Evolutionary conservation across 306 rosid genomes (phyloP).

Genomic region (Medicago ruthenica): DNA sequence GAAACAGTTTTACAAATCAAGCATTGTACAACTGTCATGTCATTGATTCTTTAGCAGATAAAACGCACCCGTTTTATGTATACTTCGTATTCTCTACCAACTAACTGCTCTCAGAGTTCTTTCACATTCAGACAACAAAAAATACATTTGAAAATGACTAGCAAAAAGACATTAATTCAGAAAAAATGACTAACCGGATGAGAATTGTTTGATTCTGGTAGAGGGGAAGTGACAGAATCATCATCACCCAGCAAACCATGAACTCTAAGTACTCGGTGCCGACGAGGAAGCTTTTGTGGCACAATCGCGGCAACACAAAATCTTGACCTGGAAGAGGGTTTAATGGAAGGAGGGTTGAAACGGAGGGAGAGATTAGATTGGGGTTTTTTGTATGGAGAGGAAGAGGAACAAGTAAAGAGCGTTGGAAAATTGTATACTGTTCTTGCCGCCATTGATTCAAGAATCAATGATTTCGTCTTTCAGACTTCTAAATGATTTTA

Average conservation of each 20-base stretch:
- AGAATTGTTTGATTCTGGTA: slow-evolving; percentile 47
- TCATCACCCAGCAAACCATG: slow-evolving; percentile 47
- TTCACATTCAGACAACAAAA: not conserved
- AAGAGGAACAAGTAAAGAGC: slow-evolving; percentile 16
- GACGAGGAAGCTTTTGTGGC: slow-evolving; percentile 27
- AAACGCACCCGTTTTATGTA: not conserved
- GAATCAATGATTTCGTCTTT: too few relatives aligned
- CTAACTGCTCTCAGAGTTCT: not conserved
- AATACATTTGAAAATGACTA: too few relatives aligned
- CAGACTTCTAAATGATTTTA: too few relatives aligned
- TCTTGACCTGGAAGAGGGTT: slow-evolving; percentile 49
- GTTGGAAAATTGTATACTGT: slow-evolving; percentile 29
- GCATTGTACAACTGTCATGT: too few relatives aligned
- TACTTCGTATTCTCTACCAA: not conserved
- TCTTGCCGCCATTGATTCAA: not conserved
- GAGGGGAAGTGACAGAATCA: slow-evolving; percentile 47
- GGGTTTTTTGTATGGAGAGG: slow-evolving; percentile 20
- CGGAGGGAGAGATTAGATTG: slow-evolving; percentile 15
- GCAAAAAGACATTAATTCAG: too few relatives aligned
- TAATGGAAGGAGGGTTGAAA: slow-evolving; percentile 33
- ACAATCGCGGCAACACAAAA: slow-evolving; percentile 34
- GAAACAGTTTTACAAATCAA: too few relatives aligned
- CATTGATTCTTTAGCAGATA: too few relatives aligned
- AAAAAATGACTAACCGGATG: slow-evolving; percentile 50
- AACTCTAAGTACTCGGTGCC: slow-evolving; percentile 32